Evolutionary conservation across 108 stramenopile species (phyloP).

Genomic region (Stephanodiscus triporus): DNA sequence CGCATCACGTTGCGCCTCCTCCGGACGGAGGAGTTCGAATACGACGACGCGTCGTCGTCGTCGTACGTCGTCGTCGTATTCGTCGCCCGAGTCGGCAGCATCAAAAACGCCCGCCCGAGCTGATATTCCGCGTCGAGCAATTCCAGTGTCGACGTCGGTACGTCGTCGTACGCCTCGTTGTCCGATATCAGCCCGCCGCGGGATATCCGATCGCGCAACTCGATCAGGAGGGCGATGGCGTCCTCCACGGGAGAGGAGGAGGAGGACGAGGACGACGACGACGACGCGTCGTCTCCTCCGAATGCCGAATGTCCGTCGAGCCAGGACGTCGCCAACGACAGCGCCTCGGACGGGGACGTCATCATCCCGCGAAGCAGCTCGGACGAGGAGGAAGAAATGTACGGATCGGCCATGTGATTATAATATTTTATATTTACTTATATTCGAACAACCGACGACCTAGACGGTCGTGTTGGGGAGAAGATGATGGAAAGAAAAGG

Average conservation of each 20-base stretch:
- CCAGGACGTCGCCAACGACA: slow-evolving; percentile 1
- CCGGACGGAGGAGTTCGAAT: too few relatives aligned
- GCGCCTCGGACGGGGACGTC: slow-evolving; percentile 6
- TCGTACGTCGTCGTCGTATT: neutral
- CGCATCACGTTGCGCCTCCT: slow-evolving; percentile 52
- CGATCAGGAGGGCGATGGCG: slow-evolving; percentile 10
- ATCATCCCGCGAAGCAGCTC: neutral
- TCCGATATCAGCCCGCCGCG: slow-evolving; percentile 52
- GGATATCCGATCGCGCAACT: slow-evolving; percentile 16
- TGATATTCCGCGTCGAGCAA: slow-evolving; percentile 69
- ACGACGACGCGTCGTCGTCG: slow-evolving; percentile 19
- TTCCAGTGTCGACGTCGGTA: slow-evolving; percentile 65
- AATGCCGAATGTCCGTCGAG: neutral
- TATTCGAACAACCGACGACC: too few relatives aligned
- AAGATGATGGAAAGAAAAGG: too few relatives aligned
- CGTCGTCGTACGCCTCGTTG: slow-evolving; percentile 75
- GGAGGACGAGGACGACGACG: neutral
- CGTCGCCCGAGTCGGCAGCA: slow-evolving; percentile 50
- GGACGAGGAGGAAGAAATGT: neutral
- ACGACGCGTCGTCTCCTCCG: neutral
- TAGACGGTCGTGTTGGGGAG: too few relatives aligned
- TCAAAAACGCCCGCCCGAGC: slow-evolving; percentile 59
- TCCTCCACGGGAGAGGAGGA: neutral
- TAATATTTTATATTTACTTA: too few relatives aligned
- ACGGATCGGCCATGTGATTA: too few relatives aligned